A percentile compares a stretch with the other conserved stretches of the same genome.
These are phyloP conservation scores for Globisporangium paddicum DNA, from an alignment of 352 stramenopile genomes.

Conservation along the genomic window DNA sequence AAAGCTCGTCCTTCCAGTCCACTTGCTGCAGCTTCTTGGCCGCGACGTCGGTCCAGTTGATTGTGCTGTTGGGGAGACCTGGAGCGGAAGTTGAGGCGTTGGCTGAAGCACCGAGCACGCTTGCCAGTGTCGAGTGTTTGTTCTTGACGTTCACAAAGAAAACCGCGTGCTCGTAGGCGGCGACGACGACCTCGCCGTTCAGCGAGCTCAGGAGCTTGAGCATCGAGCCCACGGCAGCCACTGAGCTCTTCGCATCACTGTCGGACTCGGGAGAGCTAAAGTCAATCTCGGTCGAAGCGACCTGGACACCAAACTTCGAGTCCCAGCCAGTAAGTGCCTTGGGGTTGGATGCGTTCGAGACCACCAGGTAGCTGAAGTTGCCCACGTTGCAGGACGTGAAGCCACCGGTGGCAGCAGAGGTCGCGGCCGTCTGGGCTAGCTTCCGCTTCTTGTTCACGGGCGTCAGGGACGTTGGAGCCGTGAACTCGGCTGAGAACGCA, in stretches of 20 bases:
- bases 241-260: constrained; percentile 10
- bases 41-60: constrained; percentile 41
- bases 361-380: constrained; percentile 55
- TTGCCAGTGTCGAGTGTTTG: constrained; percentile 68
- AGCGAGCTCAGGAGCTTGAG: constrained; percentile 45
- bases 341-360: constrained; percentile 26
- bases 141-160: constrained; percentile 66
- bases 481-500: constrained; percentile 18
- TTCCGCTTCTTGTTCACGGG: constrained; percentile 65
- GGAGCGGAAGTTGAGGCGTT: constrained; percentile 7
- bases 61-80: constrained; percentile 34
- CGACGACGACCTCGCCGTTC: constrained; percentile 56
- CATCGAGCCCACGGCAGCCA: constrained; percentile 30
- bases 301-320: constrained; percentile 67
- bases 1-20: constrained; percentile 45
- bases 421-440: constrained; percentile 18
- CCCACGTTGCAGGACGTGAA: constrained; percentile 41
- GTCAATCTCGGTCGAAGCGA: constrained; percentile 47
- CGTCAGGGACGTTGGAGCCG: constrained; percentile 14
- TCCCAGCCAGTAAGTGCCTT: constrained; percentile 58
- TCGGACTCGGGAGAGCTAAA: constrained; percentile 20
- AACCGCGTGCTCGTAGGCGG: constrained; percentile 52
- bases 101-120: constrained; percentile 49
- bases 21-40: constrained; percentile 17
- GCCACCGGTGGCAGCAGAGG: background rate